A percentile compares a stretch with the other conserved stretches of the same genome.
Evolutionary conservation across 257 asterid species (phyloP).

Genomic region (Penstemon barbatus): DNA sequence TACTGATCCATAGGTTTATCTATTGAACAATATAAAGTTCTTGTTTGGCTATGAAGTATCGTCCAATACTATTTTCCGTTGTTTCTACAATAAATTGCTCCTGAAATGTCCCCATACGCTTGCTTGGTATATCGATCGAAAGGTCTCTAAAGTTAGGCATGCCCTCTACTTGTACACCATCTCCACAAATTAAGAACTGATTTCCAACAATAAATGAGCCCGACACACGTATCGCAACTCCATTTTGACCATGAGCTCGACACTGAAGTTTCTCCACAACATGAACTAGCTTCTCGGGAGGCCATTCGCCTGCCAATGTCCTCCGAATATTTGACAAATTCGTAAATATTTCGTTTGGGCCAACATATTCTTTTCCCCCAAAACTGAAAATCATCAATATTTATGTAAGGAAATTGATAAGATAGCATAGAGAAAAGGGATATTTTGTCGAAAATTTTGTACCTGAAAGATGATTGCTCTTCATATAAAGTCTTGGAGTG

Average conservation of each 20-base stretch:
- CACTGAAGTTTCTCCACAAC: slow-evolving; percentile 97
- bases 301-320: slow-evolving; percentile 92
- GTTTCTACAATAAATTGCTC: slow-evolving; percentile 76
- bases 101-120: slow-evolving; percentile 82
- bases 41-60: slow-evolving; percentile 71
- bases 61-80: slow-evolving; percentile 50
- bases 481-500: slow-evolving; percentile 70
- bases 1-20: background rate
- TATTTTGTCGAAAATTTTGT: slow-evolving; percentile 16
- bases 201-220: slow-evolving; percentile 90
- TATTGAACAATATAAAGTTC: slow-evolving; percentile 74
- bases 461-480: slow-evolving; percentile 75
- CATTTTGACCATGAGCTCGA: slow-evolving; percentile 65
- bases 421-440: background rate
- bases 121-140: slow-evolving; percentile 70
- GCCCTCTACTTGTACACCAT: slow-evolving; percentile 91
- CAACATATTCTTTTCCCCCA: slow-evolving; percentile 65
- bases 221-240: slow-evolving; percentile 77
- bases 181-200: slow-evolving; percentile 95
- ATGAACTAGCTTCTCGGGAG: slow-evolving; percentile 92
- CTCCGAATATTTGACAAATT: slow-evolving; percentile 63
- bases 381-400: slow-evolving; percentile 51
- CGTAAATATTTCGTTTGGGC: slow-evolving; percentile 57
- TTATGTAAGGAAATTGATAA: slow-evolving; percentile 24
- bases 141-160: slow-evolving; percentile 75